Evolutionary conservation across 805 yeast genomes (phyloP).

Genomic region (Spathaspora arborariae): DNA sequence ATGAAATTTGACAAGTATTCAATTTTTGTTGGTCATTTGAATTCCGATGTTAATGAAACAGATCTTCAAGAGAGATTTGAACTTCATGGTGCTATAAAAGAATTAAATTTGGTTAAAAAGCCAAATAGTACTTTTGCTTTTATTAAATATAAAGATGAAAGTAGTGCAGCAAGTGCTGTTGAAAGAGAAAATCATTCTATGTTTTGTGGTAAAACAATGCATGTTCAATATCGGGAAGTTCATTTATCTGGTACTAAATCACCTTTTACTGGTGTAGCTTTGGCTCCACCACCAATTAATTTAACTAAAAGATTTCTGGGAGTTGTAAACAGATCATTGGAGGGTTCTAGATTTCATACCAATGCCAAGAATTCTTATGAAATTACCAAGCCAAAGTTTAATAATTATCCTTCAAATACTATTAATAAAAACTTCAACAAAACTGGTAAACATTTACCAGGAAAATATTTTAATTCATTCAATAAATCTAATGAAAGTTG

Average conservation of each 20-base stretch:
- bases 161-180: conserved; percentile 82
- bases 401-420: conserved; percentile 12
- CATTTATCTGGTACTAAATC: conserved; percentile 11
- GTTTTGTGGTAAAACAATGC: conserved; percentile 70
- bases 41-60: conserved; percentile 49
- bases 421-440: conserved; percentile 5
- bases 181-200: conserved; percentile 81
- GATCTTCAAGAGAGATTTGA: conserved; percentile 57
- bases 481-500: not conserved
- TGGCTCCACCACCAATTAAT: conserved; percentile 84
- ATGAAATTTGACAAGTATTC: conserved; percentile 57
- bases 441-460: not conserved
- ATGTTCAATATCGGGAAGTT: conserved; percentile 77
- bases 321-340: conserved; percentile 29
- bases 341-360: not conserved
- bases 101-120: conserved; percentile 52
- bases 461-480: not conserved
- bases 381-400: conserved; percentile 9
- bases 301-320: conserved; percentile 20
- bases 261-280: conserved; percentile 28
- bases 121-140: conserved; percentile 64
- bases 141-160: conserved; percentile 58
- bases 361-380: not conserved
- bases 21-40: conserved; percentile 77
- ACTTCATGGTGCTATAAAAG: conserved; percentile 62